Conservation (phyloP, 1,139 yeast species). For the Yamadazyma mexicana region DNA sequence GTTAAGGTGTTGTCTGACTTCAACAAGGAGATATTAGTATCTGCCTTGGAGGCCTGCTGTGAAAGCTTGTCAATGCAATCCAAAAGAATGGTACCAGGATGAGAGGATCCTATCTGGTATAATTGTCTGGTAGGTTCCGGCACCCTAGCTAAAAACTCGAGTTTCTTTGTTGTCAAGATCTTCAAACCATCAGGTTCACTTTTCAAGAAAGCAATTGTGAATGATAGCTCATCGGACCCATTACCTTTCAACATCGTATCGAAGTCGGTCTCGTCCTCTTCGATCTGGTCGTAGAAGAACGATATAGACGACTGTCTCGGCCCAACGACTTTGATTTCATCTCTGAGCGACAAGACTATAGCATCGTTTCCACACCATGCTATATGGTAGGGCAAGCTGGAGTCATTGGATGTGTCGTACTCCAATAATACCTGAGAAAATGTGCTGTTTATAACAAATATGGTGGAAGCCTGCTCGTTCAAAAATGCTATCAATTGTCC, state of each 20-base stretch:
- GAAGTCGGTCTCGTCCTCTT: conserved; percentile 34
- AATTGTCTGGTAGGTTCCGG: conserved; percentile 56
- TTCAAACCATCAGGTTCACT: conserved; percentile 74
- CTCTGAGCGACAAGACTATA: conserved; percentile 58
- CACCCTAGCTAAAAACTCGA: conserved; percentile 70
- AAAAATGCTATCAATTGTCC: conserved; percentile 60
- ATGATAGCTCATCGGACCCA: conserved; percentile 27
- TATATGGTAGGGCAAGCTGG: conserved; percentile 43
- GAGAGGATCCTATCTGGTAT: conserved; percentile 79
- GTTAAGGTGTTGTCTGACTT: conserved; percentile 54
- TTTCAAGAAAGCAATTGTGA: conserved; percentile 37
- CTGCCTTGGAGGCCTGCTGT: conserved; percentile 77
- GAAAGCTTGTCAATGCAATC: conserved; percentile 80
- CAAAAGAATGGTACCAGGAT: conserved; percentile 77
- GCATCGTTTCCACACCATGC: conserved; percentile 91
- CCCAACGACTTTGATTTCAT: conserved; percentile 69
- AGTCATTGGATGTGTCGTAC: conserved; percentile 41
- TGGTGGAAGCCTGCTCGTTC: conserved; percentile 39
- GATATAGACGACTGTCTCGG: conserved; percentile 64
- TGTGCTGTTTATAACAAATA: conserved; percentile 54
- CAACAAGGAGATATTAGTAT: conserved; percentile 63
- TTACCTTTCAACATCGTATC: conserved; percentile 26
- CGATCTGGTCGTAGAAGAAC: conserved; percentile 40
- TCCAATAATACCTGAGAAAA: conserved; percentile 56
- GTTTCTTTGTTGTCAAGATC: conserved; percentile 55